Conservation (phyloP, 257 asterid genomes). For the Linaria vulgaris region DNA sequence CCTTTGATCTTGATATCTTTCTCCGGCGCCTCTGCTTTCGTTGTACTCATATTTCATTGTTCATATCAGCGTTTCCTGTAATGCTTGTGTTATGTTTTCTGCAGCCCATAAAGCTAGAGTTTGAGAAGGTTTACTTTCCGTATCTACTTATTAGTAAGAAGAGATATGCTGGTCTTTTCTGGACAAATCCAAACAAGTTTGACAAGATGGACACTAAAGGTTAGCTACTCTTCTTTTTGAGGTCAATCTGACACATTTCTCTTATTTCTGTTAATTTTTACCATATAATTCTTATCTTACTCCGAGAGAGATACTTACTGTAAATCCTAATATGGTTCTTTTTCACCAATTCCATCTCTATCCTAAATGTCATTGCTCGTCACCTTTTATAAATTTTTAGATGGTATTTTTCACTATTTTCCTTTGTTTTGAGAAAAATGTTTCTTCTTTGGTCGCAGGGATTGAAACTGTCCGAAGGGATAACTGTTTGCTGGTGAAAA, state of each 20-base stretch:
- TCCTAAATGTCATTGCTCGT: not conserved
- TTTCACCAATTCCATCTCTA: not conserved
- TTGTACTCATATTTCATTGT: conserved; percentile 3
- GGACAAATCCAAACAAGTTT: conserved; percentile 91
- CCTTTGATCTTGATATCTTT: not conserved
- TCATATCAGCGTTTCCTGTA: conserved; percentile 2
- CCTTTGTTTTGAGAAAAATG: not conserved
- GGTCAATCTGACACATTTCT: conserved; percentile 25
- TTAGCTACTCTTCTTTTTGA: conserved; percentile 35
- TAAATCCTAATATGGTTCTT: not conserved
- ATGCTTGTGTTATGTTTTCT: conserved; percentile 23
- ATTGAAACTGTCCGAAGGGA: conserved; percentile 98
- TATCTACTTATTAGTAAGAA: conserved; percentile 94
- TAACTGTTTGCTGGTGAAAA: conserved; percentile 92
- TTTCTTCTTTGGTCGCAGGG: conserved; percentile 45
- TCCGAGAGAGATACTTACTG: not conserved
- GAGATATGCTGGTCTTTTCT: conserved; percentile 98
- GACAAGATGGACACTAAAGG: conserved; percentile 99
- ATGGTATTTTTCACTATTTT: not conserved
- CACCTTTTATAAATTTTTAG: not conserved
- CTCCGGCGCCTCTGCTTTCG: conserved; percentile 7
- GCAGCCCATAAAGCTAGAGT: conserved; percentile 94
- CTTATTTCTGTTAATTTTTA: conserved; percentile 6
- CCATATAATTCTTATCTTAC: conserved; percentile 13
- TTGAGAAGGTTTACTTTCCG: conserved; percentile 95